Evolutionary conservation across 164 flowering plant species (phyloP).

Genomic region (Macadamia tetraphylla): DNA sequence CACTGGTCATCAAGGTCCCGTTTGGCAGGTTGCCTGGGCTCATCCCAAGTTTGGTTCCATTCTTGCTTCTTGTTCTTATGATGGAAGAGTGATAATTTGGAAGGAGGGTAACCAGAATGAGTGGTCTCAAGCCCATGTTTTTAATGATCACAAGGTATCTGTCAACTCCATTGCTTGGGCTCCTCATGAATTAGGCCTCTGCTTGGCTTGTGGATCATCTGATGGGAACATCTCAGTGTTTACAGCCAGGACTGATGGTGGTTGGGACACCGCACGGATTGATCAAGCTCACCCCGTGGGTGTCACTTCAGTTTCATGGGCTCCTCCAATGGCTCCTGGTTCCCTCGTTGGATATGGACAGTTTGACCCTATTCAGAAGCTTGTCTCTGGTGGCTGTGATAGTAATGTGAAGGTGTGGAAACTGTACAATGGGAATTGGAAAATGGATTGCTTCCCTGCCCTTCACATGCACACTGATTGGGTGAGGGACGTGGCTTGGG

Average conservation of each 20-base stretch:
- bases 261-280: constrained; percentile 40
- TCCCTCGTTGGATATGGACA: constrained; percentile 33
- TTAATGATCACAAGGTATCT: constrained; percentile 40
- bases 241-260: constrained; percentile 41
- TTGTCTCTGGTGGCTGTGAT: constrained; percentile 51
- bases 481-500: constrained; percentile 61
- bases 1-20: constrained; percentile 42
- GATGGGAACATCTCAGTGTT: constrained; percentile 50
- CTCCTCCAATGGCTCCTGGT: constrained; percentile 42
- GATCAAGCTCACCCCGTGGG: constrained; percentile 56
- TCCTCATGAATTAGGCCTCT: constrained; percentile 47
- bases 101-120: constrained; percentile 38
- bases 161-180: constrained; percentile 56
- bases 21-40: constrained; percentile 49
- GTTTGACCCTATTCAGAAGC: constrained; percentile 39
- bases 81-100: constrained; percentile 42
- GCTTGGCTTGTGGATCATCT: constrained; percentile 49
- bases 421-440: constrained; percentile 41
- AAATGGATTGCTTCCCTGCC: constrained; percentile 56
- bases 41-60: constrained; percentile 40
- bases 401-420: constrained; percentile 53
- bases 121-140: constrained; percentile 41
- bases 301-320: constrained; percentile 55
- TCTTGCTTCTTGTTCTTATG: constrained; percentile 43
- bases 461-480: constrained; percentile 46